phyloP scores from a whole-genome alignment of 192 early-diverging fungal genomes.

The Lobosporangium transversale region DNA sequence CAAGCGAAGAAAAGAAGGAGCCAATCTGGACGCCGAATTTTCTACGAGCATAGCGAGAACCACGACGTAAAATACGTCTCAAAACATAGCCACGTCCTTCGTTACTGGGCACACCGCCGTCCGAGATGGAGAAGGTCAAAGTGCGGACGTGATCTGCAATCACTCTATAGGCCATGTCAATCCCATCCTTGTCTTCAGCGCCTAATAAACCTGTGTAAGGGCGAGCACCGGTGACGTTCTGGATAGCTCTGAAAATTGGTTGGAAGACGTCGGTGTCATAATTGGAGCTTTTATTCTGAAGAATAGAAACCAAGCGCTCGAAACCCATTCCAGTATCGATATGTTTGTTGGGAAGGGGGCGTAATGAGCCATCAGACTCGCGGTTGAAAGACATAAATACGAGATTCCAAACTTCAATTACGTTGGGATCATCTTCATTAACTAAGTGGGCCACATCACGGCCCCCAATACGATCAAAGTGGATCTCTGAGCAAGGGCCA shows the following conservation, averaged over 20 bases:
- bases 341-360: slow-evolving; percentile 93
- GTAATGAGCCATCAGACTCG: slow-evolving; percentile 86
- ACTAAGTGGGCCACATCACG: slow-evolving; percentile 90
- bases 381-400: slow-evolving; percentile 99
- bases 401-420: slow-evolving; percentile 99
- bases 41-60: slow-evolving; percentile 92
- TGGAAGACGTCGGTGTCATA: slow-evolving; percentile 97
- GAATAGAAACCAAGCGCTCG: slow-evolving; percentile 93
- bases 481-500: slow-evolving; percentile 98
- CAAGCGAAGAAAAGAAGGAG: slow-evolving; percentile 91
- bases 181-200: slow-evolving; percentile 89
- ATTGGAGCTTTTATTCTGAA: slow-evolving; percentile 96
- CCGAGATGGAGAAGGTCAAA: slow-evolving; percentile 94
- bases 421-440: slow-evolving; percentile 97
- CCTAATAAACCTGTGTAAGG: slow-evolving; percentile 89
- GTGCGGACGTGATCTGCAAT: slow-evolving; percentile 98
- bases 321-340: slow-evolving; percentile 98
- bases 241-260: slow-evolving; percentile 84
- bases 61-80: slow-evolving; percentile 94
- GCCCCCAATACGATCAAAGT: slow-evolving; percentile 96
- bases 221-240: slow-evolving; percentile 86
- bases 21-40: slow-evolving; percentile 92
- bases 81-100: slow-evolving; percentile 99
- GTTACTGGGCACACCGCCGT: slow-evolving; percentile 96
- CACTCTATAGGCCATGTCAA: slow-evolving; percentile 98